Evolutionary conservation across 768 basidiomycete genomes (phyloP), one percentile per base, ranked within the genome.

Genomic region (Pisolithus albus): DNA sequence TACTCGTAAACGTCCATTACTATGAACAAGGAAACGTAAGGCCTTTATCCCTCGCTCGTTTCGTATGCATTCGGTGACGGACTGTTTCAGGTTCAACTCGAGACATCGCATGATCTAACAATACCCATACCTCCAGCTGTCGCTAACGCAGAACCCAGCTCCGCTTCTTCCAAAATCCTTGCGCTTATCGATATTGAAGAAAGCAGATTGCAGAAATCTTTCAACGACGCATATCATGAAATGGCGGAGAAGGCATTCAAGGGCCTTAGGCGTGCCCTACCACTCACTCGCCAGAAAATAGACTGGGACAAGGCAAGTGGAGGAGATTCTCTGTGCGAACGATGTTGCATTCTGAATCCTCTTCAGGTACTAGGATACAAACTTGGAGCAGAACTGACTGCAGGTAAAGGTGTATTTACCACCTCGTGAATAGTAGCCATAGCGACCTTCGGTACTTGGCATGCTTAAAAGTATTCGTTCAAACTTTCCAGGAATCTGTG

Each of bases 181-280:
- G 88, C 89, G 0, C 74, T 93, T 53, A 83, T 91, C 51, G 86
- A 83, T 60, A 78, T 81, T 16, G 91, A 95, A 62, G 87, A 92
- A 64, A 74, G 80, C 11, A 79, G 77, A 56, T 88, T 93, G 62
- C 92, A 97, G 63, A 71, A 75, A 1, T 83, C 85, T 15, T 66
- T 98, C 49, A 88, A 83, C 60, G 85, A 86, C 43, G 78, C 87
- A 15, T 96, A 97, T 63, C 82, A 84, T 39, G 84, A 89, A 58
- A 86, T 99, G 82, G 81, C 87, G 38, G 94, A 97, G 61, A 92
- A 91, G 70, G 87, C 88, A 1, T 98, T 97, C 79, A 91, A 90
- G 68, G 83, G 86, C 6, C 75, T 99, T 47, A 76, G 96, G 58
- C 79, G 96, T 36, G 92, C 93, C 1, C 69, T 99, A 52, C 96